Evolutionary conservation across 2,329 filamentous ascomycete genomes (phyloP), one percentile per base, ranked within the genome.

Genomic region (Trichoderma sp.): DNA sequence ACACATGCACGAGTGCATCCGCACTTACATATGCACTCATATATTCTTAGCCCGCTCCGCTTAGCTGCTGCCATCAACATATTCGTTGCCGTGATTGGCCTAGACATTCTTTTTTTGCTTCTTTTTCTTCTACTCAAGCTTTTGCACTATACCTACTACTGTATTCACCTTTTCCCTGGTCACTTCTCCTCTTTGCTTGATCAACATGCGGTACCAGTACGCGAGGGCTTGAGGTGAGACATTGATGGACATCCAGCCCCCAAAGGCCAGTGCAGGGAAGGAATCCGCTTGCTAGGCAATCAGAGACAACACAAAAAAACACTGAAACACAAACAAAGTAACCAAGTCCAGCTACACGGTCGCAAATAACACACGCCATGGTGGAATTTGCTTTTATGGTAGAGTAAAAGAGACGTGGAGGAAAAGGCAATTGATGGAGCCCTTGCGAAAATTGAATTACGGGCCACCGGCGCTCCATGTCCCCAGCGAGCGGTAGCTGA

Each of bases 401-500:
- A n/a, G n/a, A n/a, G n/a, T n/a, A 26, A 26, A 26, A 26, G 26
- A 11, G 34, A 28, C 32, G 11, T 32, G 52, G 26, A 37, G 55
- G 4, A 59, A 34, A 59, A 26, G n/a, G 32, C 24, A 34, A 49
- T 49, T 39, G 34, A 49, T 16, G 46, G 46, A 49, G 46, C 46
- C 32, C 32, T 13, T 34, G 11, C 46, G 46, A 24, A 24, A 49
- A 24, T 14, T 24, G 46, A 49, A 21, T 14, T 49, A 24, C 46
- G 8, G 46, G n/a, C 21, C 4, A 49, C 46, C 21, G 18, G 52
- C 24, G 26, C 18, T 55, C 52, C 16, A 32, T 34, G 6, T 56
- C 37, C 75, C 75, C 75, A 76, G 73, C 71, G 72, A 69, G 74
- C 70, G 69, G 74, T 75, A 71, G 76, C 75, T 73, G 73, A 76